Evolutionary conservation across 306 rosid genomes (phyloP).

Genomic region (Gastrolobium bilobum): DNA sequence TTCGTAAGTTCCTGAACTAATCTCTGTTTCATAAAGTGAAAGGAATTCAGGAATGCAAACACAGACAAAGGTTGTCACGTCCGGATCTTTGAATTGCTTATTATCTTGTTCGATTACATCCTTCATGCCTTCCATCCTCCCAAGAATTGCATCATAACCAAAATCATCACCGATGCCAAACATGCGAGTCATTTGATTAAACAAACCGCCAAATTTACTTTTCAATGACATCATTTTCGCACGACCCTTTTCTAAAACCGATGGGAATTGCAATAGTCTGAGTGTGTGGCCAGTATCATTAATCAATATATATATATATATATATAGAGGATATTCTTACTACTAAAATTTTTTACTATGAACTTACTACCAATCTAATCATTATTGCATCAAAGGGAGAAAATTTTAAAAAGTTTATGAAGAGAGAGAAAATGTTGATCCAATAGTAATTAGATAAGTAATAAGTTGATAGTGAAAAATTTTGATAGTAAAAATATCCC

Average conservation of each 20-base stretch:
- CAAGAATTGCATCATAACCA: constrained; percentile 94
- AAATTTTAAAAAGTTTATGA: too few species aligned
- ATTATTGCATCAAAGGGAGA: too few species aligned
- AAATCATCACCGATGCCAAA: constrained; percentile 96
- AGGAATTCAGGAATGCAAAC: constrained; percentile 99
- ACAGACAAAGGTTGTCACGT: constrained; percentile 94
- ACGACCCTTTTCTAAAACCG: constrained; percentile 95
- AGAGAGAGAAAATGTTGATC: too few species aligned
- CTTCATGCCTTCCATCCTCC: constrained; percentile 96
- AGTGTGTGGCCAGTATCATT: constrained; percentile 86
- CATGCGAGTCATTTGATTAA: constrained; percentile 90
- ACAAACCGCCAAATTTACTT: constrained; percentile 91
- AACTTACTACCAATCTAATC: too few species aligned
- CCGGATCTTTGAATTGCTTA: constrained; percentile 94
- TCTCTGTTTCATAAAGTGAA: constrained; percentile 97
- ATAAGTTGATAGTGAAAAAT: too few species aligned
- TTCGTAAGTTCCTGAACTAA: constrained; percentile 94
- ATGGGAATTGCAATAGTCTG: constrained; percentile 92
- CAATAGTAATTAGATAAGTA: too few species aligned
- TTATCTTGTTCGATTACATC: constrained; percentile 96
- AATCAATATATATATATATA: too few species aligned
- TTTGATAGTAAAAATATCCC: too few species aligned
- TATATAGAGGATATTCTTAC: too few species aligned
- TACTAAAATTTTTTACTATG: too few species aligned
- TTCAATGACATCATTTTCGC: constrained; percentile 94